Percentiles rank a stretch among this genome's conserved stretches.
Conservation (phyloP, 1,284 basidiomycete species). For the Bondarzewia mesenterica region DNA sequence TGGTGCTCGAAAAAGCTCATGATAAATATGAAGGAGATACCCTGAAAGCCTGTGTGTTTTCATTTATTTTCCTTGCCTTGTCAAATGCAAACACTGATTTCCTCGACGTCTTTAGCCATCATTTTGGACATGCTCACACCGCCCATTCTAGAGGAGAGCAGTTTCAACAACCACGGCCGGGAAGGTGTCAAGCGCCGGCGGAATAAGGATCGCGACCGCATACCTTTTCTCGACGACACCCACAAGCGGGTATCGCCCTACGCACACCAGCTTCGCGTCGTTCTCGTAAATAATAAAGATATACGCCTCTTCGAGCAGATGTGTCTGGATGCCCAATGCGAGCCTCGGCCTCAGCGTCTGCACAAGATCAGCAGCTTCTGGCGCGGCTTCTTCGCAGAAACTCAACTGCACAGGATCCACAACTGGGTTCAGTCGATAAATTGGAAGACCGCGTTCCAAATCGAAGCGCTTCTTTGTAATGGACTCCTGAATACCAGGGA, state of each 20-base stretch:
- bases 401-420: slow-evolving; percentile 31
- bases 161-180: slow-evolving; percentile 28
- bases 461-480: slow-evolving; percentile 52
- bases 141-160: slow-evolving; percentile 44
- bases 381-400: slow-evolving; percentile 40
- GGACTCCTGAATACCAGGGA: slow-evolving; percentile 45
- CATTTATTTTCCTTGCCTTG: neutral
- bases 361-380: slow-evolving; percentile 30
- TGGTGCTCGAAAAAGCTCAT: slow-evolving; percentile 32
- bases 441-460: slow-evolving; percentile 58
- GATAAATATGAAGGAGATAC: slow-evolving; percentile 8
- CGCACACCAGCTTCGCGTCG: slow-evolving; percentile 51
- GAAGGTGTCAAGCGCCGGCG: slow-evolving; percentile 2
- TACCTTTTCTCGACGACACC: slow-evolving; percentile 39
- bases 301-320: slow-evolving; percentile 15
- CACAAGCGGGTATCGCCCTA: slow-evolving; percentile 48
- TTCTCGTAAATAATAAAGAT: slow-evolving; percentile 32
- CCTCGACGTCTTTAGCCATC: slow-evolving; percentile 31
- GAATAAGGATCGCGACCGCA: slow-evolving; percentile 36
- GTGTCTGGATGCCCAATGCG: slow-evolving; percentile 8
- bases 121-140: slow-evolving; percentile 50
- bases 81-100: neutral
- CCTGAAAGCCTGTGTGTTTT: neutral
- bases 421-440: slow-evolving; percentile 20
- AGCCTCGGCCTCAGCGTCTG: slow-evolving; percentile 8